A percentile compares a stretch with the other conserved stretches of the same genome.
These are phyloP conservation scores for Marasmius sp. DNA, from an alignment of 1,284 basidiomycete species.

Conservation along the genomic window DNA sequence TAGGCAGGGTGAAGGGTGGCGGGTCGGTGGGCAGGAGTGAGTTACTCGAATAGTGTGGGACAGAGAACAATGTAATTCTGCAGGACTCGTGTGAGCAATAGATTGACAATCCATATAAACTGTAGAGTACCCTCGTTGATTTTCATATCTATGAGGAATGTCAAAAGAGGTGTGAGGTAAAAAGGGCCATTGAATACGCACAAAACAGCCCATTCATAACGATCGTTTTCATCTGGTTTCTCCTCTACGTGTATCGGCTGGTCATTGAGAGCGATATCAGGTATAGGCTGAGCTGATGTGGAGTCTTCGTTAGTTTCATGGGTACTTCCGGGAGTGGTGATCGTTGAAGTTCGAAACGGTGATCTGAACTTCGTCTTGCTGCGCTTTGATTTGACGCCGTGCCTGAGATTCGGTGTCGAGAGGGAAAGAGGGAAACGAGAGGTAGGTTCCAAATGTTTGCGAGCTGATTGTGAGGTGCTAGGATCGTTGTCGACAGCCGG, in stretches of 20 bases:
- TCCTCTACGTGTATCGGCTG: no score
- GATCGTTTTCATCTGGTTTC: constrained; percentile 31
- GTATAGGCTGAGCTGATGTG: not conserved
- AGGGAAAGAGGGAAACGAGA: not conserved
- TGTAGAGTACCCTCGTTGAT: constrained; percentile 68
- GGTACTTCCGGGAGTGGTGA: not conserved
- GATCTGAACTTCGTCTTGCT: not conserved
- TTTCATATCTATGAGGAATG: constrained; percentile 47
- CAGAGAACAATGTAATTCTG: constrained; percentile 72
- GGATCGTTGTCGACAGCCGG: not conserved
- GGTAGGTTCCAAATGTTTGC: not conserved
- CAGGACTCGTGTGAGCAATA: not conserved
- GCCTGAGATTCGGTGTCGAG: not conserved
- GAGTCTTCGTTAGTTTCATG: not conserved
- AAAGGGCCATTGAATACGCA: constrained; percentile 23
- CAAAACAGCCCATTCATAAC: constrained; percentile 73
- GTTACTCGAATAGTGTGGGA: constrained; percentile 66
- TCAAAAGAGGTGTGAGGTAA: not conserved
- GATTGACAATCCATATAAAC: constrained; percentile 11
- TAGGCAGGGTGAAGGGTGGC: constrained; percentile 69
- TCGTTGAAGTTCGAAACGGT: not conserved
- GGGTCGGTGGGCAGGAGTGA: constrained; percentile 74
- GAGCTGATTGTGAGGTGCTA: not conserved
- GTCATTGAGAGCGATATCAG: not conserved
- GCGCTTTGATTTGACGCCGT: not conserved